Base-by-base conservation (phyloP, 768 basidiomycete genomes). In the Boletus reticulatus region DNA sequence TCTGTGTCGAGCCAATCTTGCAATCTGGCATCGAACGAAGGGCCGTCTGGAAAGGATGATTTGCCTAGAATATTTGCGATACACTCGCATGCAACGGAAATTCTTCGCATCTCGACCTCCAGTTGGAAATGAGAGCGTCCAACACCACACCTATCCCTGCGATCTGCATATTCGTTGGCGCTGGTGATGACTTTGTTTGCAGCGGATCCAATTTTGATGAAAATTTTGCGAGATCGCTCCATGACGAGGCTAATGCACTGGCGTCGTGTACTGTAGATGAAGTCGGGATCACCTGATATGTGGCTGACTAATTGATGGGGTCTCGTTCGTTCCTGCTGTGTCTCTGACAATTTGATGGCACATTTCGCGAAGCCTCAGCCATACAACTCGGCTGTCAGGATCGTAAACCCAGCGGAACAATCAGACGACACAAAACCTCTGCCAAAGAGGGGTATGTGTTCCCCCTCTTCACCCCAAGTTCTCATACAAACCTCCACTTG, bases 361-460 rank as follows among this genome's bases (percentile, higher is more conserved):
- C 84, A 85, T 78, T 89, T 90, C 70, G 68, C 83, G 36, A 79
- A 82, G 63, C 82, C 88, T 2, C 81, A 80, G 62, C 47, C 81
- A 41, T 74, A 80, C 39, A 82, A 76, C 43, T 75, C 83, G 32
- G 86, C 88, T 51, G 80, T 92, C 58, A 85, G 78, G 75, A 92
- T 92, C 58, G 86, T 86, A 39, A 78, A 82, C 50, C 89, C 89
- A 27, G 73, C 74, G 50, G 71, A 77, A 34, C 66, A 72, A 46
- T 61, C 60, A 57, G 70, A 72, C 72, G 82, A 66, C 51, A 66
- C 71, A 44, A 80, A 78, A 65, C 61, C 73, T 44, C 66, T 75
- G 24, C 67, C 72, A 16, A 79, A 81, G 64, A 87, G 84, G 76
- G 84, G 85, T 85, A 64, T 66, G 78, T 78, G 20, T 20, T 17